Conservation (phyloP, 306 rosid species). For the Ochetophila trinervis region DNA sequence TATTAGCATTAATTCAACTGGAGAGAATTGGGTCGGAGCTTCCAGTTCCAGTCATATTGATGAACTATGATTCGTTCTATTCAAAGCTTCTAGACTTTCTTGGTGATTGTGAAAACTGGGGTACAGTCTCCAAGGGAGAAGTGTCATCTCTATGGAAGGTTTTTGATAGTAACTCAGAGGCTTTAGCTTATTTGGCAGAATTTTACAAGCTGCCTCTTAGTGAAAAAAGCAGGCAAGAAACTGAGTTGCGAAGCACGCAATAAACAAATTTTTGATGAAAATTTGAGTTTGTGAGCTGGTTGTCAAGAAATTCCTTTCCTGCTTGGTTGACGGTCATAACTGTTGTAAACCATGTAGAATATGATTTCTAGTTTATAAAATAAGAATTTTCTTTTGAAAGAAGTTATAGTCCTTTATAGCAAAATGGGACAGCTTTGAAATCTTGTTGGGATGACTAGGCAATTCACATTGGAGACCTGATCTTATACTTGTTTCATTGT, state of each 20-base stretch:
- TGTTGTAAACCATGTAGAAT: background rate
- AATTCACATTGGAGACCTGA: too few species aligned
- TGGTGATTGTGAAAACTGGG: conserved; percentile 62
- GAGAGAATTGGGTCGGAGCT: conserved; percentile 73
- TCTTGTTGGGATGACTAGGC: too few species aligned
- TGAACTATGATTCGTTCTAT: conserved; percentile 84
- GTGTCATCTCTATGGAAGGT: conserved; percentile 78
- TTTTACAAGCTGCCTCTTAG: conserved; percentile 48
- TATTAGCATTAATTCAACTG: conserved; percentile 71
- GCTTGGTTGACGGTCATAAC: background rate
- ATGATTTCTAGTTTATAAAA: background rate
- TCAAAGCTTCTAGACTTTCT: conserved; percentile 73
- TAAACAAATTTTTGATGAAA: conserved; percentile 20
- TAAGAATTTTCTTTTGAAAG: background rate
- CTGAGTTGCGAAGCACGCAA: conserved; percentile 21
- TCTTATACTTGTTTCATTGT: too few species aligned
- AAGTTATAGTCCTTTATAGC: background rate
- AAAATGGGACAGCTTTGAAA: too few species aligned
- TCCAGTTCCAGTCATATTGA: conserved; percentile 73
- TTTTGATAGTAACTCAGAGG: conserved; percentile 69
- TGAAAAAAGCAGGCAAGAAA: conserved; percentile 25
- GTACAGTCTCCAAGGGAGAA: conserved; percentile 78
- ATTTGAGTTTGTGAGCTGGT: conserved; percentile 3
- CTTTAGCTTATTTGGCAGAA: conserved; percentile 62
- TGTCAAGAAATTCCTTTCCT: background rate